Base-by-base conservation (phyloP, 2,329 filamentous ascomycete species). In the Sodiomyces alkalinus region DNA sequence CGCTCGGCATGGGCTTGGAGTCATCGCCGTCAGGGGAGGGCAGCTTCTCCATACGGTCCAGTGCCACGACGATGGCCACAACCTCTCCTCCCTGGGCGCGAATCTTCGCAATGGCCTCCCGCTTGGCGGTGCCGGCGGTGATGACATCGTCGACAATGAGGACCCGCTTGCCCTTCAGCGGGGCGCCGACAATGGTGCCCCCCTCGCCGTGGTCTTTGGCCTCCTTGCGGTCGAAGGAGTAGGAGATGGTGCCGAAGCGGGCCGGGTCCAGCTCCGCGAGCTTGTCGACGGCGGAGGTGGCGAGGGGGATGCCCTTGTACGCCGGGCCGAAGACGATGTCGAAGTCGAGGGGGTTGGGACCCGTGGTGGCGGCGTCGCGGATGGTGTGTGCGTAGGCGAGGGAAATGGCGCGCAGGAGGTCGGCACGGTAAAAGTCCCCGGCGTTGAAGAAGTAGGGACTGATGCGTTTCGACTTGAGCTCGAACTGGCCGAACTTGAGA, bases 401-500 rank as follows among this genome's bases (percentile, higher is more conserved):
- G 29, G 79, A 71, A 41, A 93, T 80, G 32, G 83, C 73, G 37
- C 68, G 69, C 38, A 92, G 72, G 17, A 93, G 70, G 36, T 75
- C 67, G 14, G 78, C 79, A 29, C 75, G 76, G 64, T 90, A 83
- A 57, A 96, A 92, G 44, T 81, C 73, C 34, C 86, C 85, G 26
- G 86, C 85, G 55, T 93, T 94, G 74, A 96, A 92, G 65, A 96
- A 96, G 68, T 96, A 96, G 22, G 90, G 90, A 9, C 85, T 93
- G 44, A 64, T 65, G 46, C 87, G 81, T 56, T 82, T 81, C 30
- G 86, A 94, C 61, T 98, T 98, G 48, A 98, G 73, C 43, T 78
- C 80, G 59, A 82, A 90, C 49, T 67, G 74, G 52, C 82, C 82
- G 51, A 90, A 90, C 46, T 75, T 80, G 41, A 90, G 70, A 43